Base-by-base conservation (phyloP, 805 yeast genomes). In the Clavispora fructus region DNA sequence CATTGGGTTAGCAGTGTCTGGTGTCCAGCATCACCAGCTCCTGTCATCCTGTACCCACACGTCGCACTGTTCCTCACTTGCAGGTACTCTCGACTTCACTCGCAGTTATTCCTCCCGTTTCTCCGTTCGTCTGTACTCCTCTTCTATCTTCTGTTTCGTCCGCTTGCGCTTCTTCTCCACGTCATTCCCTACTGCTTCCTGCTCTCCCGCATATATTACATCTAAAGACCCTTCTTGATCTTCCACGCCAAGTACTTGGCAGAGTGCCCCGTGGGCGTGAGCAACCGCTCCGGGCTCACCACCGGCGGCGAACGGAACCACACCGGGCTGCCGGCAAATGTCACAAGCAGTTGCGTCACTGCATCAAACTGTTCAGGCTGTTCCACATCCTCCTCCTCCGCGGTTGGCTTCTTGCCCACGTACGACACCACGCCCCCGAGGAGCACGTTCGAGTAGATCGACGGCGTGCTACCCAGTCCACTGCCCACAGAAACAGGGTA, bases 251-350 rank as follows among this genome's bases (percentile, higher is more conserved):
- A 62, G 59, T 86, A 90, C 57, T 75, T 73, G 2, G 89, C 87
- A 43, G 86, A 78, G 57, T 88, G 95, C 6, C 95, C 89, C 32
- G 83, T 60, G 32, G 76, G 75, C 66, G 62, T 56, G 26, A 56
- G 45, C 30, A 54, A 49, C 45, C 51, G 43, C 27, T 54, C 54
- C 12, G 46, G 29, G 10, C 78, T 58, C 28, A 71, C 65, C 10
- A 77, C 67, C 25, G 89, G 86, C 2, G 90, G 85, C 0, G 87
- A 79, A 55, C 83, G 73, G 61, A 79, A 84, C 87, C 90, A 85
- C 14, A 85, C 60, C 27, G 52, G 35, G 39, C 44, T 40, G 12
- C 49, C 52, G 12, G 43, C 35, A n/a, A 48, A 41, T n/a, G 50
- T 41, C 27, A 52, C 47, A 23, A 54, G 42, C 56, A 46, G 54